Conservation (phyloP, 805 yeast genomes). For the Zygoascus biomembranicola region DNA sequence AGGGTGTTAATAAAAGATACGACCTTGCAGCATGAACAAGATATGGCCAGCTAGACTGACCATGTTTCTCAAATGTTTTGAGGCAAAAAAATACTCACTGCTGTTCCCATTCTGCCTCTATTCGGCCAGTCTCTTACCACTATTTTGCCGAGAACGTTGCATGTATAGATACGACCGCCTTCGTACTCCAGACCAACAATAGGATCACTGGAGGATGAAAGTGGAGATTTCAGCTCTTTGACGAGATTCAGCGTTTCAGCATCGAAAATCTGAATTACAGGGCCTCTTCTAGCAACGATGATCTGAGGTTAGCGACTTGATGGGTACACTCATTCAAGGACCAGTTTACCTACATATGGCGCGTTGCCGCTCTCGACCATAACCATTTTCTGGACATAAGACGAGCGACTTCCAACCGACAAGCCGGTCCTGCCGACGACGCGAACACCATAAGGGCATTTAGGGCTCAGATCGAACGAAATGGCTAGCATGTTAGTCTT, state of each 20-base stretch:
- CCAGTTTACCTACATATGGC: constrained; percentile 6
- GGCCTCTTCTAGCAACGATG: constrained; percentile 19
- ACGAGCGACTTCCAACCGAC: constrained; percentile 12
- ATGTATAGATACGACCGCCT: constrained; percentile 9
- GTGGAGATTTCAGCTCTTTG: constrained; percentile 16
- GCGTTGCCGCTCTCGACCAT: background rate
- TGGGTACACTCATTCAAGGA: background rate
- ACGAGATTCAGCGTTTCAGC: constrained; percentile 8
- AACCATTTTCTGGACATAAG: constrained; percentile 17
- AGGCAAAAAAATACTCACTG: background rate
- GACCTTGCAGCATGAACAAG: background rate
- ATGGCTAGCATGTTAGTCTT: background rate
- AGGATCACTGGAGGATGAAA: constrained; percentile 9
- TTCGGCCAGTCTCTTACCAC: constrained; percentile 13
- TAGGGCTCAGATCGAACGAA: background rate
- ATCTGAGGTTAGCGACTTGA: constrained; percentile 4
- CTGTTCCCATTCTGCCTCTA: background rate
- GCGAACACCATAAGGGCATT: background rate
- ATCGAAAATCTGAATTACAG: constrained; percentile 16
- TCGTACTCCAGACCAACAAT: constrained; percentile 15
- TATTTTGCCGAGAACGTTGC: constrained; percentile 14
- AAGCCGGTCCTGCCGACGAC: background rate
- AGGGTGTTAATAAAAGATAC: background rate
- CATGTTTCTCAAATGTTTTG: background rate
- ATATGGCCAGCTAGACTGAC: background rate